Evolutionary conservation across 164 flowering plant genomes (phyloP).

Genomic region (Annona cherimola): DNA sequence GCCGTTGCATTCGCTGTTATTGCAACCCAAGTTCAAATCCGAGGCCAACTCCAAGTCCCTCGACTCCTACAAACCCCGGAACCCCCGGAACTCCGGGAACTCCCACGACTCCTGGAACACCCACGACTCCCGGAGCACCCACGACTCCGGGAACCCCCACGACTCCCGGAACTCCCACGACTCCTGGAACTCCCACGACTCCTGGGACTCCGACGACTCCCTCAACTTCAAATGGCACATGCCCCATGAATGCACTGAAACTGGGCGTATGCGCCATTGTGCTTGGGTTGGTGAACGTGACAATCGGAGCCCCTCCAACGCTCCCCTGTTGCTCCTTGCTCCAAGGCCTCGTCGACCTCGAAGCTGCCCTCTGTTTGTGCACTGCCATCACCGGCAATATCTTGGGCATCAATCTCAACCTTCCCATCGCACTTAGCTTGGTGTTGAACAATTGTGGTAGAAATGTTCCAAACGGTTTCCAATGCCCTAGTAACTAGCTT

Average conservation of each 20-base stretch:
- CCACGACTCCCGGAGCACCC: not conserved
- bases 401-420: constrained; percentile 46
- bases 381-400: constrained; percentile 57
- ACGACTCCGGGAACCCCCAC: not conserved
- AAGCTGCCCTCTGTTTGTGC: constrained; percentile 73
- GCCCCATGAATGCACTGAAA: constrained; percentile 62
- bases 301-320: constrained; percentile 38
- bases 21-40: constrained; percentile 9
- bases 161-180: not conserved
- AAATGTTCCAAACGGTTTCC: constrained; percentile 46
- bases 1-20: not conserved
- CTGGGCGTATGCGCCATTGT: constrained; percentile 61
- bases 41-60: not conserved
- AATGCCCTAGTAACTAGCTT: constrained; percentile 32
- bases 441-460: constrained; percentile 51
- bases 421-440: constrained; percentile 58
- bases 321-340: constrained; percentile 59
- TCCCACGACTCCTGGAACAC: not conserved
- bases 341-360: constrained; percentile 54
- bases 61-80: not conserved
- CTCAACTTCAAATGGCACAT: constrained; percentile 40
- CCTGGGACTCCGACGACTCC: constrained; percentile 37
- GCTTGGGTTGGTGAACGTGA: constrained; percentile 30
- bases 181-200: not conserved
- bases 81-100: not conserved